Conservation (phyloP, 2,329 filamentous ascomycete species). For the Cladosporium sp. region DNA sequence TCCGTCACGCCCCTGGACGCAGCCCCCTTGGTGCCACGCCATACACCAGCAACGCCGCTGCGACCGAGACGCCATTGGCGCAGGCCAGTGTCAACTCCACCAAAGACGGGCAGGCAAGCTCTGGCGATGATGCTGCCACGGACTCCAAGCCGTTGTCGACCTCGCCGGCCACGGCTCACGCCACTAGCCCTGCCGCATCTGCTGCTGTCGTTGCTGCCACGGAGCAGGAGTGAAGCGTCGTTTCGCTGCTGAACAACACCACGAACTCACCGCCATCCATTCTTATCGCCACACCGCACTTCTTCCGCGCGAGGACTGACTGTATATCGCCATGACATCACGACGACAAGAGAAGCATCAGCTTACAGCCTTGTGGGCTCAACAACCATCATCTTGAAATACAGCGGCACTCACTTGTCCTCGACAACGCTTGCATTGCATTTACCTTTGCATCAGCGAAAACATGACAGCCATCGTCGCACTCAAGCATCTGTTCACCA, state of each 20-base stretch:
- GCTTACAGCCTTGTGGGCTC: slow-evolving; percentile 10
- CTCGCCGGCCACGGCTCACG: slow-evolving; percentile 21
- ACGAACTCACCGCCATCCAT: slow-evolving; percentile 2
- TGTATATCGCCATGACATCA: slow-evolving; percentile 13
- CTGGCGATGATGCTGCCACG: slow-evolving; percentile 5
- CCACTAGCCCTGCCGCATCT: slow-evolving; percentile 24
- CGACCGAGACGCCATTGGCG: slow-evolving; percentile 21
- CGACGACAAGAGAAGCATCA: slow-evolving; percentile 12
- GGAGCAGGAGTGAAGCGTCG: slow-evolving; percentile 22
- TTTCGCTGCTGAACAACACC: not conserved
- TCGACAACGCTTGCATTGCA: slow-evolving; percentile 12
- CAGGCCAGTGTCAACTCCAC: slow-evolving; percentile 20
- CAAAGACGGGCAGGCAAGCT: slow-evolving; percentile 17
- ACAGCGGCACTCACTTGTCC: slow-evolving; percentile 13
- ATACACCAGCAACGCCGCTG: slow-evolving; percentile 20
- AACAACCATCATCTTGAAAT: slow-evolving; percentile 6
- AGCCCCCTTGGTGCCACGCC: slow-evolving; percentile 24
- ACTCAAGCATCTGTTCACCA: slow-evolving; percentile 1
- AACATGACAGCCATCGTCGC: slow-evolving; percentile 7
- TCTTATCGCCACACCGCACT: slow-evolving; percentile 3
- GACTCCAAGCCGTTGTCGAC: slow-evolving; percentile 22
- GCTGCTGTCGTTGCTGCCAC: slow-evolving; percentile 20
- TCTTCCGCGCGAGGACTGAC: slow-evolving; percentile 11
- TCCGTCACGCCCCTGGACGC: slow-evolving; percentile 21
- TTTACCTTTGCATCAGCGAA: slow-evolving; percentile 7